Base-by-base conservation (phyloP, 139 green algal genomes). In the Eudorina sp. region DNA sequence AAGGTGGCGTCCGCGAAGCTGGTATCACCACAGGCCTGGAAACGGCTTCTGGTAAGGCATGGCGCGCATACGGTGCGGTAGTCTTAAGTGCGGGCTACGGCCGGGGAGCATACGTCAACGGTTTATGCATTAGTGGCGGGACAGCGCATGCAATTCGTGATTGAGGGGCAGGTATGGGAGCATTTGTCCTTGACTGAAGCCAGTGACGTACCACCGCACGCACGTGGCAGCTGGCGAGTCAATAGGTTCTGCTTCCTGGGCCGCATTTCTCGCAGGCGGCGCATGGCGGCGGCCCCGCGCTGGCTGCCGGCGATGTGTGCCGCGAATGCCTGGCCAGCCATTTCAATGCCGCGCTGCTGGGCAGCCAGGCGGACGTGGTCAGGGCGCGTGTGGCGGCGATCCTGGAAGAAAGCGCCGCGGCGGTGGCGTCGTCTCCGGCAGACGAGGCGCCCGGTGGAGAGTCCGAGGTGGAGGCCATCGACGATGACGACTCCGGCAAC, bases 221-320 rank as follows among this genome's bases (percentile, higher is more conserved):
- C n/a, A n/a, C n/a, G n/a, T n/a, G n/a, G n/a, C n/a, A n/a, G n/a
- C n/a, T n/a, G n/a, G n/a, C n/a, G n/a, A n/a, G n/a, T n/a, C n/a
- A n/a, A n/a, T n/a, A n/a, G n/a, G n/a, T n/a, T n/a, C n/a, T n/a
- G n/a, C n/a, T n/a, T n/a, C n/a, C n/a, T n/a, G n/a, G n/a, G n/a
- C n/a, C n/a, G n/a, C n/a, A n/a, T n/a, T n/a, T 58, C 31, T 46
- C 6, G 80, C 53, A 69, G 62, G 83, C 36, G 16, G 62, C 36
- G 3, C 85, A 87, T 69, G 41, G 55, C 0, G 94, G 90, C 51
- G 85, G 92, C 0, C 91, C 91, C 4, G 79, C 89, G 62, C 69
- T 94, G n/a, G 62, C 46, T 2, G 77, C 84, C 0, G 36, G 4
- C 4, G 90, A 94, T 53, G 60, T 78, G 31, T 89, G 79, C 51